Base-by-base conservation (phyloP, 257 asterid species). In the Solanum chmielewskii region DNA sequence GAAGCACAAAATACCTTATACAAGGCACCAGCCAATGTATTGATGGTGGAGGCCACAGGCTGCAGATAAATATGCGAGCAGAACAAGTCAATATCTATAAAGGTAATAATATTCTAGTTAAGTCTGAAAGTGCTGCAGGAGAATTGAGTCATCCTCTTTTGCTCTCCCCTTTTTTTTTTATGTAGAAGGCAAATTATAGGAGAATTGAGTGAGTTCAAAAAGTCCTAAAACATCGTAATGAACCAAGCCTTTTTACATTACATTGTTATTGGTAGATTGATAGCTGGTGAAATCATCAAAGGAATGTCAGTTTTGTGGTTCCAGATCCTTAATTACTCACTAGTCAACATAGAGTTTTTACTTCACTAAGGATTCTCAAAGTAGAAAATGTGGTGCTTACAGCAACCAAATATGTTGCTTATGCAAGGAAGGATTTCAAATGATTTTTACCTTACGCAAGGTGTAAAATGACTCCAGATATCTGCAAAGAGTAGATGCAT, bases 41-140 rank as follows among this genome's bases (percentile, higher is more conserved):
- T 93, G 77, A 93, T 92, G 25, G 94, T 93, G 37, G 94, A 88
- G 80, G 95, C 93, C 88, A 93, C 94, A 4, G 95, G 95, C 95
- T 93, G 89, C 91, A 88, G 77, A 69, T 41, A 52, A 85, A 82
- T 60, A 87, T 87, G 83, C 12, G 9, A 71, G 62, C 4, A 37
- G 11, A 85, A 87, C 52, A 14, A 69, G 78, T 11, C 10, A 39
- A 80, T 27, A 78, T 45, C 84, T 78, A 83, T 42, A 23, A 66
- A 14, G 27, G 71, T 20, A 66, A 49, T 31, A 81, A 49, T 49
- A 52, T 81, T 49, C 85, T 49, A 81, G 21, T 20, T 6, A 81
- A 11, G 69, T 49, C 69, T 47, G 45, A 29, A 33, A 81, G 59
- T 81, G 20, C 69, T 81, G 42, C 44, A 81, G 85, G 41, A 80